Conservation (phyloP, 179 eudicot genomes). For the Beta macrorhiza region DNA sequence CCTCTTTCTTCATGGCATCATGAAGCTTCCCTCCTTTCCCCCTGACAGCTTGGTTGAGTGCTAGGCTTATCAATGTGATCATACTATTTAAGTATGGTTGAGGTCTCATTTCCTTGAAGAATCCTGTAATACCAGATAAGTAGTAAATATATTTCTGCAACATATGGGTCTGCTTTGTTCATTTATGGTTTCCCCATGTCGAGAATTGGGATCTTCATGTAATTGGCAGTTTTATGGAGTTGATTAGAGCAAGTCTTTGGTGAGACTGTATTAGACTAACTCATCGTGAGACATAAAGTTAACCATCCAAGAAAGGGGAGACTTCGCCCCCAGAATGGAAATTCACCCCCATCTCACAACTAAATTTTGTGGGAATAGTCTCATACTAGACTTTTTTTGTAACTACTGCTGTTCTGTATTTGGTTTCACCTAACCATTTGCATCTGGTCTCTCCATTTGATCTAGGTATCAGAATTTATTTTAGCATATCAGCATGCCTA, state of each 20-base stretch:
- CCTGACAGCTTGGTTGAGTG: neutral
- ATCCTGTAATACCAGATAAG: neutral
- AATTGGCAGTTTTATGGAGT: neutral
- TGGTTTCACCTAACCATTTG: constrained; percentile 13
- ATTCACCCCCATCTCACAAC: no score
- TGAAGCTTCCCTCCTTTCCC: neutral
- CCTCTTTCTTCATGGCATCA: neutral
- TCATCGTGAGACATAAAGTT: neutral
- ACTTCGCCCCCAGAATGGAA: no score
- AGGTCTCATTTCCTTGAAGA: neutral
- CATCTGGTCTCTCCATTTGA: constrained; percentile 23
- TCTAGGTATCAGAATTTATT: constrained; percentile 27
- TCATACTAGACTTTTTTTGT: neutral
- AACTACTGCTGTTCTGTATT: neutral
- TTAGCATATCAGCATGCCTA: constrained; percentile 57
- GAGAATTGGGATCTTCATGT: neutral
- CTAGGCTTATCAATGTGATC: neutral
- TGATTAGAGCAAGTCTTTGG: neutral
- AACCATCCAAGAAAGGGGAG: neutral
- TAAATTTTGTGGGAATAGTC: no score
- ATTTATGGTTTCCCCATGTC: neutral
- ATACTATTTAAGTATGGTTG: neutral
- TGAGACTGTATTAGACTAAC: neutral
- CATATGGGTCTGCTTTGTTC: neutral
- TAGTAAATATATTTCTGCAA: neutral